Evolutionary conservation across 352 stramenopile species (phyloP).

Genomic region (Globisporangium yorkense): DNA sequence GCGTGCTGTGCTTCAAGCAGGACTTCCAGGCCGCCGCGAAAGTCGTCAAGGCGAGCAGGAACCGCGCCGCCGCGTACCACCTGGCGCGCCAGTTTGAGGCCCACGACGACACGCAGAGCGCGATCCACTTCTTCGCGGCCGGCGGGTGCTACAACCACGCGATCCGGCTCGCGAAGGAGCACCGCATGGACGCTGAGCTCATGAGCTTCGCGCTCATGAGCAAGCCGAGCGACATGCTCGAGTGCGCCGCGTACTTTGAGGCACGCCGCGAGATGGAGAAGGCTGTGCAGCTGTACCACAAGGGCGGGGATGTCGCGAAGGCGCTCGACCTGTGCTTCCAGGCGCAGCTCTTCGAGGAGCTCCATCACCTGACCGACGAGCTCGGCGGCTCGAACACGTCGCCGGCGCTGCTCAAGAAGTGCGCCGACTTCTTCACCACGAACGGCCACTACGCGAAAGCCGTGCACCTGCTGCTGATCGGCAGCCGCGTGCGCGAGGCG

Average conservation of each 20-base stretch:
- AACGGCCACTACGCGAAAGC: slow-evolving; percentile 91
- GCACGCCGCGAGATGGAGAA: slow-evolving; percentile 90
- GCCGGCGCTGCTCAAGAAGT: slow-evolving; percentile 84
- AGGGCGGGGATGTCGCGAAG: slow-evolving; percentile 86
- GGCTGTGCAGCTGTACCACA: slow-evolving; percentile 92
- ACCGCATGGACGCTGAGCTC: slow-evolving; percentile 88
- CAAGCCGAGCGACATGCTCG: slow-evolving; percentile 80
- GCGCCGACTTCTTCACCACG: slow-evolving; percentile 90
- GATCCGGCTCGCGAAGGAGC: slow-evolving; percentile 88
- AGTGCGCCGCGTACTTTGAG: slow-evolving; percentile 92
- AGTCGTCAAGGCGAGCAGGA: slow-evolving; percentile 76
- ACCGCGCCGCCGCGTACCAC: slow-evolving; percentile 78
- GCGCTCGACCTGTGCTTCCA: slow-evolving; percentile 93
- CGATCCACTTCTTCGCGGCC: slow-evolving; percentile 89
- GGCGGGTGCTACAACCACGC: slow-evolving; percentile 92
- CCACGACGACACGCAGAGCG: slow-evolving; percentile 72
- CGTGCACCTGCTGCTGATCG: slow-evolving; percentile 85
- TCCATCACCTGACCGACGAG: slow-evolving; percentile 84
- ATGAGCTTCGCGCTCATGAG: slow-evolving; percentile 91
- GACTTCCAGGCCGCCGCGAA: slow-evolving; percentile 81
- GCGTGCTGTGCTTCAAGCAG: slow-evolving; percentile 90
- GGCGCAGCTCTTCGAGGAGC: slow-evolving; percentile 82
- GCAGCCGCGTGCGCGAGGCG: slow-evolving; percentile 61
- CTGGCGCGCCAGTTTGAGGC: slow-evolving; percentile 85
- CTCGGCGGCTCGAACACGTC: slow-evolving; percentile 60